Conservation (phyloP, 768 basidiomycete species). For the Leucocoprinus sp. region DNA sequence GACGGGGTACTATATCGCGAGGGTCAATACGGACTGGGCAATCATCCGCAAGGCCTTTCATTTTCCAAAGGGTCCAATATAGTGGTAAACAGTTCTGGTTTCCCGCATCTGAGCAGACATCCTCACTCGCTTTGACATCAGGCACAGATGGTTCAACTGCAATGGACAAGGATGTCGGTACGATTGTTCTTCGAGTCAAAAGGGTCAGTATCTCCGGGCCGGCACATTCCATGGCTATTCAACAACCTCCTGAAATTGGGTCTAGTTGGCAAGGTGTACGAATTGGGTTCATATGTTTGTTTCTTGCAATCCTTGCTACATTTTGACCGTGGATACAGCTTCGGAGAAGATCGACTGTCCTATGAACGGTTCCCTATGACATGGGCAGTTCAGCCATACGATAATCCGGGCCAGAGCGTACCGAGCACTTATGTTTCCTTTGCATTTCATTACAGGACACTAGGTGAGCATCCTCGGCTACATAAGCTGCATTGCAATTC, state of each 20-base stretch:
- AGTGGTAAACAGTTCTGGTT: conserved; percentile 21
- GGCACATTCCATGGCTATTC: conserved; percentile 36
- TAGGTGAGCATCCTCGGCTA: conserved; percentile 25
- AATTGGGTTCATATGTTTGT: conserved; percentile 32
- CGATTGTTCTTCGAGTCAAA: conserved; percentile 45
- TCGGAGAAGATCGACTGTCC: conserved; percentile 34
- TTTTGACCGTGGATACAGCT: conserved; percentile 25
- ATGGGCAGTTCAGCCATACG: conserved; percentile 46
- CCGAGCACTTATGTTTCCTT: conserved; percentile 56
- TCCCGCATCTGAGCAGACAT: background rate
- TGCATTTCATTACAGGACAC: conserved; percentile 54
- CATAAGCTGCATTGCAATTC: background rate
- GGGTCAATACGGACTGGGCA: conserved; percentile 43
- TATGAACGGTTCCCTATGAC: conserved; percentile 38
- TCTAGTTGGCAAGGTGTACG: conserved; percentile 31
- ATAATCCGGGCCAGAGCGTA: conserved; percentile 24
- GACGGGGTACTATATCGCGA: conserved; percentile 46
- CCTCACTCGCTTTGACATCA: conserved; percentile 7
- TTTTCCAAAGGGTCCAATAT: conserved; percentile 39
- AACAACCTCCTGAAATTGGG: conserved; percentile 25
- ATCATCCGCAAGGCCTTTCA: conserved; percentile 49
- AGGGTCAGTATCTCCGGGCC: conserved; percentile 27
- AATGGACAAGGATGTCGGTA: conserved; percentile 35
- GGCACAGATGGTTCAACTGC: conserved; percentile 13
- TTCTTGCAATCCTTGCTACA: background rate